These are phyloP conservation scores for Kwoniella dejecticola DNA, from an alignment of 768 basidiomycete genomes.

Conservation along the genomic window DNA sequence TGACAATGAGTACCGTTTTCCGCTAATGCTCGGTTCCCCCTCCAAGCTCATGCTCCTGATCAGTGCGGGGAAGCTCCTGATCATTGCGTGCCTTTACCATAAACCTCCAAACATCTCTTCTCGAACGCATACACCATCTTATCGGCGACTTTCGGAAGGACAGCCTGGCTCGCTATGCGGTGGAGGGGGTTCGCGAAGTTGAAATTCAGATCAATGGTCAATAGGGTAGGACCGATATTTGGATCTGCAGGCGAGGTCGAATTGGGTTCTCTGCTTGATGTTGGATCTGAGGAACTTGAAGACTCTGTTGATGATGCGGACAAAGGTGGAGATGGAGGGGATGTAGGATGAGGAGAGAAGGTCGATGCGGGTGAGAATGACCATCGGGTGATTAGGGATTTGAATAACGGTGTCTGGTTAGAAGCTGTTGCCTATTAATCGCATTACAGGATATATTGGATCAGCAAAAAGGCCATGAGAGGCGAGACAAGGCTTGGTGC, in stretches of 20 bases:
- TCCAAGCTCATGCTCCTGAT: not conserved
- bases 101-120: conserved; percentile 72
- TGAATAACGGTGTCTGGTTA: conserved; percentile 48
- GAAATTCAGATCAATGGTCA: conserved; percentile 81
- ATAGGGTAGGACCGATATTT: conserved; percentile 65
- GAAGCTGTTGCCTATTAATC: conserved; percentile 46
- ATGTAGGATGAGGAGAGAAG: conserved; percentile 58
- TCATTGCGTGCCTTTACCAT: conserved; percentile 59
- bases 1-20: too few species aligned
- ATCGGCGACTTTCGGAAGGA: conserved; percentile 82
- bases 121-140: conserved; percentile 94
- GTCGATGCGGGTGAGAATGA: conserved; percentile 66
- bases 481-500: too few species aligned
- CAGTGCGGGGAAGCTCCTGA: not conserved
- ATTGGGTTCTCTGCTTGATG: conserved; percentile 7
- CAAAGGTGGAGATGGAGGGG: conserved; percentile 18
- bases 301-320: conserved; percentile 13
- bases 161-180: conserved; percentile 75
- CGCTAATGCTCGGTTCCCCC: too few species aligned
- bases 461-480: too few species aligned
- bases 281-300: not conserved
- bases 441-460: not conserved
- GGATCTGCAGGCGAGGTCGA: conserved; percentile 18
- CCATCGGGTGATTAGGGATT: conserved; percentile 57
- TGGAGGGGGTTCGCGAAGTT: conserved; percentile 85